Percentiles rank a stretch among this genome's conserved stretches.
phyloP scores from a whole-genome alignment of 2,329 filamentous ascomycete genomes.

The Beauveria asiatica region DNA sequence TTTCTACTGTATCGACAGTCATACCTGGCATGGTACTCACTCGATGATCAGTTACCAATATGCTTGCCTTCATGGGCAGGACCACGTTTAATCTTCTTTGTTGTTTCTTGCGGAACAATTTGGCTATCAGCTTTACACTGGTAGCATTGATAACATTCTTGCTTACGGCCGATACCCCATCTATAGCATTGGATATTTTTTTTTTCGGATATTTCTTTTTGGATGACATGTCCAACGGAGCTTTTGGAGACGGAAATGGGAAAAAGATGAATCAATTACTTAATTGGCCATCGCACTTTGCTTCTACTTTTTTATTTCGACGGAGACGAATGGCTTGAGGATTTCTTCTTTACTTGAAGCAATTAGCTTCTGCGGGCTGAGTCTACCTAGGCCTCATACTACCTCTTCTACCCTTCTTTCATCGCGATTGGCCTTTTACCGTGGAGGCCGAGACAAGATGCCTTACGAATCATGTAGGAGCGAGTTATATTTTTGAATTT shows the following conservation, averaged over 20 bases:
- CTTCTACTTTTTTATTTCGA: constrained; percentile 10
- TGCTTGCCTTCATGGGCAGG: background rate
- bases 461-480: constrained; percentile 11
- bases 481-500: background rate
- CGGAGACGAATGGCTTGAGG: constrained; percentile 5
- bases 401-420: background rate
- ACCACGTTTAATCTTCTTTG: background rate
- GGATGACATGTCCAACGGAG: constrained; percentile 3
- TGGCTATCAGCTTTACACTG: constrained; percentile 1
- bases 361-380: background rate
- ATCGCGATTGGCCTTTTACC: background rate
- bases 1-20: constrained; percentile 23
- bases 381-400: background rate
- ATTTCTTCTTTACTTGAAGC: constrained; percentile 1
- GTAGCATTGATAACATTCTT: constrained; percentile 18
- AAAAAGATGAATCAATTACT: constrained; percentile 1
- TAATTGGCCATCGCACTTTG: background rate
- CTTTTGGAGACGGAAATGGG: constrained; percentile 3
- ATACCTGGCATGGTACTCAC: background rate
- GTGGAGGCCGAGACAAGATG: background rate
- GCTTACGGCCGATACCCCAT: constrained; percentile 23
- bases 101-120: constrained; percentile 5
- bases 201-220: constrained; percentile 2
- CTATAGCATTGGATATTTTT: constrained; percentile 6
- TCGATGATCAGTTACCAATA: background rate